Base-by-base conservation (phyloP, 2,329 filamentous ascomycete genomes). In the Ceratocystis ficicola region DNA sequence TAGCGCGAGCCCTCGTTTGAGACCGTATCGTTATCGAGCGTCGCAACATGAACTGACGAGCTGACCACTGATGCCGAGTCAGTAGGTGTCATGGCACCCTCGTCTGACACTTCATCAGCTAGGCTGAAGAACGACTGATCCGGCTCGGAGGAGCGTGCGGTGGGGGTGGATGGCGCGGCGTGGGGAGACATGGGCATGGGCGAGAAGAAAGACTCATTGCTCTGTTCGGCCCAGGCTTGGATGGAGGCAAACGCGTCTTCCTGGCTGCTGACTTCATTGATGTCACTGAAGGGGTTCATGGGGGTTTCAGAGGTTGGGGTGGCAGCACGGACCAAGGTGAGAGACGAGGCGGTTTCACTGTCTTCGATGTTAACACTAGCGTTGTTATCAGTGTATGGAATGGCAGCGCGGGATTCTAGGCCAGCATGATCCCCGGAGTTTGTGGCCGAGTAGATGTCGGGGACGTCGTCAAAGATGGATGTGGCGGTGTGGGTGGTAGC, bases 181-280 rank as follows among this genome's bases (percentile, higher is more conserved):
- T 41, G 41, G 1, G 80, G 81, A 1, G 81, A 80, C 25, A 76
- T 77, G 12, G 83, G 82, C 25, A 85, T 77, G 3, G 83, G 83
- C 5, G 83, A 85, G 76, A 85, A 86, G 70, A 86, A 85, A 70
- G 79, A 78, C 8, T 76, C 74, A 71, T 75, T 75, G 3, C 80
- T 81, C 67, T 78, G 75, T 69, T 84, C 79, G 1, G 84, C 83
- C 84, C 84, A 86, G 0, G 84, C 84, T 71, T 86, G 83, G 69
- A 86, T 86, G 1, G 82, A 84, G 59, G 80, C 80, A 71, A 81
- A 86, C 1, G 81, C 79, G 15, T 80, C 78, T 15, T 76, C 72
- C 22, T 73, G 73, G 65, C 25, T 55, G 20, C 57, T 25, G 15
- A 17, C 22, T 15, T 48, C 30, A 44, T 66, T 68, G 28, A 44